Evolutionary conservation across 768 basidiomycete genomes (phyloP).

Genomic region (Punctularia strigosozonata): DNA sequence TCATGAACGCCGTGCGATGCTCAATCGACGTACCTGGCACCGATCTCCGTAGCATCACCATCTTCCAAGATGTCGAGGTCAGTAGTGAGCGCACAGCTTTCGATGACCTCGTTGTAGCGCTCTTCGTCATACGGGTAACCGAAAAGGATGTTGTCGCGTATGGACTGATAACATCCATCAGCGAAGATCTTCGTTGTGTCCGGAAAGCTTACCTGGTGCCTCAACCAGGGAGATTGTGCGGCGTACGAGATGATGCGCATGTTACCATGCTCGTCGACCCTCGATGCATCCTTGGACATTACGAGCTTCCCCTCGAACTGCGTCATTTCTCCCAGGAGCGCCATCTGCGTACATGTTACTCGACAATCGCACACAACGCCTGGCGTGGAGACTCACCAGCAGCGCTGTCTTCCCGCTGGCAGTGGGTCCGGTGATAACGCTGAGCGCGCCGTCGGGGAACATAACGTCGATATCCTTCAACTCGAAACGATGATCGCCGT

Average conservation of each 20-base stretch:
- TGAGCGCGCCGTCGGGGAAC: slow-evolving; percentile 65
- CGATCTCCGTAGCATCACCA: slow-evolving; percentile 80
- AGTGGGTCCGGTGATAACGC: slow-evolving; percentile 67
- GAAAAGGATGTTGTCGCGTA: slow-evolving; percentile 54
- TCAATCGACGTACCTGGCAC: slow-evolving; percentile 35
- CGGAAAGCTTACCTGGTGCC: too few relatives aligned
- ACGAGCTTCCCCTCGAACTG: slow-evolving; percentile 41
- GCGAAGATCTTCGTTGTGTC: too few relatives aligned
- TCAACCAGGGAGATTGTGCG: slow-evolving; percentile 36
- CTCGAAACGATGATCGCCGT: slow-evolving; percentile 44
- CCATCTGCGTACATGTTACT: slow-evolving; percentile 32
- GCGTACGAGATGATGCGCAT: slow-evolving; percentile 39
- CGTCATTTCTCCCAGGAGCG: slow-evolving; percentile 64
- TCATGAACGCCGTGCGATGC: slow-evolving; percentile 1
- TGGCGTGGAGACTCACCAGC: slow-evolving; percentile 33
- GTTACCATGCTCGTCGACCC: slow-evolving; percentile 46
- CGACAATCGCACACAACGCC: too few relatives aligned
- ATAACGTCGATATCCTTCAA: slow-evolving; percentile 50
- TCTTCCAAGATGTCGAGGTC: slow-evolving; percentile 82
- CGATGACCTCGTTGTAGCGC: slow-evolving; percentile 65
- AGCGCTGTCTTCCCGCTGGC: slow-evolving; percentile 78
- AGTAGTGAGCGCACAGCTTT: slow-evolving; percentile 70
- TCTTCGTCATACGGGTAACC: slow-evolving; percentile 47
- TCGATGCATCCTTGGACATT: slow-evolving; percentile 53
- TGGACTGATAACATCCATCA: too few relatives aligned